A percentile compares a stretch with the other conserved stretches of the same genome.
Evolutionary conservation across 2,329 filamentous ascomycete species (phyloP).

Genomic region (Diplodia corticola): DNA sequence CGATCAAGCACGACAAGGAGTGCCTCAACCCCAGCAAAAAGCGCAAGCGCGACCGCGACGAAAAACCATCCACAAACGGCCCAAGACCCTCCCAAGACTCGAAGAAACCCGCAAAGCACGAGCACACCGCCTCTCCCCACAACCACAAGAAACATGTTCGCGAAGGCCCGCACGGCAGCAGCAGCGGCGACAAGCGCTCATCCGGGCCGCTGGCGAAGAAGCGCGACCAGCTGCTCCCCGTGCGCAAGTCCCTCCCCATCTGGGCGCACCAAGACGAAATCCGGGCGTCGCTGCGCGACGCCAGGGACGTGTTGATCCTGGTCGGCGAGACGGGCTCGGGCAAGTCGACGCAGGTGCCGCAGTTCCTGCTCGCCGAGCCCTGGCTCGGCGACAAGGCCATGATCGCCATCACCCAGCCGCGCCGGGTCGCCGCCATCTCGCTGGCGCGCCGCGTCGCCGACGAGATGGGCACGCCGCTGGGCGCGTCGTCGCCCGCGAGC

Average conservation of each 20-base stretch:
- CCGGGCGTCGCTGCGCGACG: slow-evolving; percentile 57
- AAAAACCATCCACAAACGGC: neutral
- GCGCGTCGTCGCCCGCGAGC: slow-evolving; percentile 58
- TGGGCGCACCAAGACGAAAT: slow-evolving; percentile 74
- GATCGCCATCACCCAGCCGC: slow-evolving; percentile 91
- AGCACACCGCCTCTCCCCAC: neutral
- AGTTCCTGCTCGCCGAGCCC: slow-evolving; percentile 75
- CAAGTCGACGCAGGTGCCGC: slow-evolving; percentile 94
- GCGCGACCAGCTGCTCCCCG: slow-evolving; percentile 49
- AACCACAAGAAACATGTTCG: neutral
- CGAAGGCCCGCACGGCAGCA: neutral
- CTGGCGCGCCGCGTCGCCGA: slow-evolving; percentile 83
- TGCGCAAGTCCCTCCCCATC: slow-evolving; percentile 73
- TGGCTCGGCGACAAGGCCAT: slow-evolving; percentile 75
- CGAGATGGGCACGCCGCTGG: slow-evolving; percentile 71
- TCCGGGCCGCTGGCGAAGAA: slow-evolving; percentile 40
- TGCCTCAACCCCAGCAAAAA: slow-evolving; percentile 32
- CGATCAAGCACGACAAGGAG: neutral
- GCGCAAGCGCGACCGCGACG: slow-evolving; percentile 32
- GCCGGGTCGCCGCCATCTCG: slow-evolving; percentile 89
- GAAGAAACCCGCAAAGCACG: neutral
- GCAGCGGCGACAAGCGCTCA: neutral
- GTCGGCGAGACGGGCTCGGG: slow-evolving; percentile 95
- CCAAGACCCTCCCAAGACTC: slow-evolving; percentile 1
- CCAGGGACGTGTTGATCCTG: slow-evolving; percentile 75